Evolutionary conservation across 345 rosid species (phyloP).

Genomic region (Brassica rapa): DNA sequence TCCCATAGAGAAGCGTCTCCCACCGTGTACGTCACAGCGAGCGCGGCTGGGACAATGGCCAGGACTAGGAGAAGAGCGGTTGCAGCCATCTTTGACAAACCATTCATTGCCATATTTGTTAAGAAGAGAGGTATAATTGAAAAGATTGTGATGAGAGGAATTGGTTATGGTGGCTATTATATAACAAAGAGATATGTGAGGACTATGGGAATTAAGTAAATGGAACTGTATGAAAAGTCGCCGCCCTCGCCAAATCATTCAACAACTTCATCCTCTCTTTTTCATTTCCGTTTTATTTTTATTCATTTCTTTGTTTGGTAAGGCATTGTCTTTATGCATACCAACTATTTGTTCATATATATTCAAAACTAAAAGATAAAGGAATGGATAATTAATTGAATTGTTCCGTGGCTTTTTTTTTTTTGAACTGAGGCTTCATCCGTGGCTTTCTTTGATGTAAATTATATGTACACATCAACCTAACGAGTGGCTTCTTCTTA

Average conservation of each 20-base stretch:
- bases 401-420: not conserved
- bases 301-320: constrained; percentile 17
- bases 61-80: constrained; percentile 33
- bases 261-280: constrained; percentile 40
- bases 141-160: constrained; percentile 1
- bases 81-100: constrained; percentile 23
- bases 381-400: constrained; percentile 11
- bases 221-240: constrained; percentile 36
- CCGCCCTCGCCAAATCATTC: constrained; percentile 42
- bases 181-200: constrained; percentile 25
- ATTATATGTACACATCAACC: not conserved
- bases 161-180: constrained; percentile 25
- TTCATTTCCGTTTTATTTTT: not conserved
- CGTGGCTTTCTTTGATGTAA: constrained; percentile 4
- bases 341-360: constrained; percentile 27
- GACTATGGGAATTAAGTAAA: not conserved
- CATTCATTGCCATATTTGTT: constrained; percentile 31
- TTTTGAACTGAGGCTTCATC: too few species aligned
- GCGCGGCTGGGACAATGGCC: constrained; percentile 34
- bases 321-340: constrained; percentile 34
- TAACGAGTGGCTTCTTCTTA: not conserved
- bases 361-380: not conserved
- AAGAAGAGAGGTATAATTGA: not conserved
- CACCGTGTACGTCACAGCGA: constrained; percentile 27
- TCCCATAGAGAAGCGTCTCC: constrained; percentile 27